These are phyloP conservation scores for Brasenia schreberi DNA, from an alignment of 164 flowering plant species.

Conservation along the genomic window DNA sequence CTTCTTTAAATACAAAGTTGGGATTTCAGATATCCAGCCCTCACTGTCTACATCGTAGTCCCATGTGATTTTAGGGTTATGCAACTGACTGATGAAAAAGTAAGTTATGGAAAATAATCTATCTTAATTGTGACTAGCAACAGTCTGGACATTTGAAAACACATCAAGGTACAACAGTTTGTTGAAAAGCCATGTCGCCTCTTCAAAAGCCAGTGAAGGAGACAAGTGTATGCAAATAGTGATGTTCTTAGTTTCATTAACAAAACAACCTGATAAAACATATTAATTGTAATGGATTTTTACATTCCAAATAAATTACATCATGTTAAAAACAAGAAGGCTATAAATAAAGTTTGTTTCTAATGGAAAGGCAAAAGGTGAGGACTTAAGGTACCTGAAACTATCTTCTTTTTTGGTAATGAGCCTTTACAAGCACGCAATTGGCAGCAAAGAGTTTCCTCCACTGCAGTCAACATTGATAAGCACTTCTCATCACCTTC, in stretches of 20 bases:
- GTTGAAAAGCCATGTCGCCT: no score
- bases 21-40: no score
- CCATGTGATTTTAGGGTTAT: no score
- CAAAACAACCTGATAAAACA: background rate
- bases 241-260: background rate
- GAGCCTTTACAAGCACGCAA: constrained; percentile 80
- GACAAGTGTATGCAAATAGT: background rate
- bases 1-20: no score
- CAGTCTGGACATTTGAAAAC: no score
- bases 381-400: constrained; percentile 38
- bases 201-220: background rate
- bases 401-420: constrained; percentile 40
- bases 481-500: constrained; percentile 86
- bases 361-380: background rate
- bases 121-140: no score
- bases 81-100: no score
- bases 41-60: no score
- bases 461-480: constrained; percentile 78
- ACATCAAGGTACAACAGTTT: no score
- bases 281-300: no score
- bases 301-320: background rate
- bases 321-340: background rate
- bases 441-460: constrained; percentile 81
- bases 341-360: no score
- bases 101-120: no score